Evolutionary conservation across 306 rosid genomes (phyloP), one percentile per base, ranked within the genome.

Genomic region (Prosopis cineraria): DNA sequence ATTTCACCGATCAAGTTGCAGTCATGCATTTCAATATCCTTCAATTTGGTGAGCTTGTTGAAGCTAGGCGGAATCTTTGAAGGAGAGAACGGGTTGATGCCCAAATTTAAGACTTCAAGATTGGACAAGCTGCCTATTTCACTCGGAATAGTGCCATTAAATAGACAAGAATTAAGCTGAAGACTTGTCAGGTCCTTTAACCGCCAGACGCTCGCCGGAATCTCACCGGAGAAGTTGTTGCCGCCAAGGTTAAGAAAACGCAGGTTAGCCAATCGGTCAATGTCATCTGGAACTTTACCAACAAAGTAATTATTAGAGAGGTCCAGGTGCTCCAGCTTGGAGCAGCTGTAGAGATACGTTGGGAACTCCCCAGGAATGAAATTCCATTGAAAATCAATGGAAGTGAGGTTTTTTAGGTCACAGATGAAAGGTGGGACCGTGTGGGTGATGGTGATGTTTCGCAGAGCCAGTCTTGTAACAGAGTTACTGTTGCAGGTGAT

Each of bases 371-470:
- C 81, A 0, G 83, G 6, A 22, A 90, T 43, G 14, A 0, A 58
- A 81, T 90, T 87, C 5, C 0, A 0, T 1, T 25, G 59, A 53
- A 90, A 73, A 13, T 85, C 53, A 64, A 90, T 60, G 27, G 2
- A 1, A 19, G 84, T 68, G 66, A 90, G 90, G 59, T 90, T 87
- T 30, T 47, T 78, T 48, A 90, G 87, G 40, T 87, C 84, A 76
- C 87, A 90, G 16, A 90, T 75, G 85, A 85, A 84, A 59, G 80
- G 6, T 5, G 93, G 93, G 9, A 90, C n/a, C 5, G 70, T 33
- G 7, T 25, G 53, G 7, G 30, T 65, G 76, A 89, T 68, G 66
- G 73, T 68, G 13, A 10, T 24, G 37, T 24, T 3, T 4, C 0
- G 0, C 4, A 87, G 60, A 7, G 8, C 24, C 27, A 11, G 85